Percentiles rank a stretch among this genome's conserved stretches.
Conservation (phyloP, 352 stramenopile species). For the Globisporangium nagaii region DNA sequence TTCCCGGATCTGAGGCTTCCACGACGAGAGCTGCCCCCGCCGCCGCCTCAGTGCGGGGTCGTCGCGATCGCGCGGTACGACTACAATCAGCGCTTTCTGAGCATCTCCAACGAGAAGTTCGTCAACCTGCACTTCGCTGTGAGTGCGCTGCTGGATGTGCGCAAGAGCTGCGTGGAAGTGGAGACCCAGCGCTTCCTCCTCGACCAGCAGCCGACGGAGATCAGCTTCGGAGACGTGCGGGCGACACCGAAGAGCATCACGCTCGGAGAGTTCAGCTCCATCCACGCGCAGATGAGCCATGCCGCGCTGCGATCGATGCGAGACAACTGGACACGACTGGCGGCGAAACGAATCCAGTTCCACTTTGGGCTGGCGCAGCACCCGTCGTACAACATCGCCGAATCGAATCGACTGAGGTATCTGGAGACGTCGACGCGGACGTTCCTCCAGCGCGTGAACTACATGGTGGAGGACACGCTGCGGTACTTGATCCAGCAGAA, state of each 20-base stretch:
- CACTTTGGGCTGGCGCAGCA: conserved; percentile 53
- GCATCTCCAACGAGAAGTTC: conserved; percentile 57
- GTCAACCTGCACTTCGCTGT: conserved; percentile 69
- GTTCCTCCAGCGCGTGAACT: conserved; percentile 76
- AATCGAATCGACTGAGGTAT: conserved; percentile 69
- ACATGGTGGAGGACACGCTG: conserved; percentile 77
- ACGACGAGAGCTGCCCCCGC: conserved; percentile 6
- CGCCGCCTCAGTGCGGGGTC: conserved; percentile 46
- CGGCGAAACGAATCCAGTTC: conserved; percentile 67
- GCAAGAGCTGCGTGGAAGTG: conserved; percentile 60
- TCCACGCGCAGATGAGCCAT: conserved; percentile 69
- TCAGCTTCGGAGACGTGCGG: conserved; percentile 48
- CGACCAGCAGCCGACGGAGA: conserved; percentile 60
- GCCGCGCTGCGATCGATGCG: conserved; percentile 69
- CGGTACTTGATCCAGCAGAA: conserved; percentile 57
- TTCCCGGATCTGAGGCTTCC: conserved; percentile 52
- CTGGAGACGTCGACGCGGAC: conserved; percentile 40
- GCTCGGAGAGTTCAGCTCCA: conserved; percentile 58
- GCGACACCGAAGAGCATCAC: conserved; percentile 61
- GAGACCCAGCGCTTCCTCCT: conserved; percentile 55
- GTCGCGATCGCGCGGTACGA: conserved; percentile 49
- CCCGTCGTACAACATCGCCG: conserved; percentile 49
- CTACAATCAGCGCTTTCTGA: conserved; percentile 63
- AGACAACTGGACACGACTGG: conserved; percentile 67
- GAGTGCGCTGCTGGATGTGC: conserved; percentile 67